Evolutionary conservation across 192 early-diverging fungal genomes (phyloP).

Genomic region (Rhizoclosmatium sp.): DNA sequence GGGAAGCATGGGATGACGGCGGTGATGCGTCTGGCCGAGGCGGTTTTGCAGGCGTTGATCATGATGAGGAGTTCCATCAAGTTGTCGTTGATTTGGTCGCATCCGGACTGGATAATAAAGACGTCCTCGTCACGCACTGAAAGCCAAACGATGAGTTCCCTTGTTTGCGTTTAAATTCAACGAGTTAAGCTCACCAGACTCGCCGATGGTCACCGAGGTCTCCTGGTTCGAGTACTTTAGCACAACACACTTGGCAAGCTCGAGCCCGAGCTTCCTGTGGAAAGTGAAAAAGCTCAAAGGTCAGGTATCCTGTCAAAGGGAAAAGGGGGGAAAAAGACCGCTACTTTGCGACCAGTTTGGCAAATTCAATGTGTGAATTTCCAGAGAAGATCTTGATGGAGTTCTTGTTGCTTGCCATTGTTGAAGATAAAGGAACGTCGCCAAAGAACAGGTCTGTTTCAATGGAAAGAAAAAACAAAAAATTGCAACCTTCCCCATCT

Average conservation of each 20-base stretch:
- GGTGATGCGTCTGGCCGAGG: slow-evolving; percentile 83
- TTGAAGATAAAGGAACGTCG: background rate
- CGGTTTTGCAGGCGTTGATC: slow-evolving; percentile 97
- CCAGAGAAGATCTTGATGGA: slow-evolving; percentile 97
- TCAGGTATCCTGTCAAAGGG: background rate
- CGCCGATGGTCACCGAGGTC: slow-evolving; percentile 91
- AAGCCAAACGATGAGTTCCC: background rate
- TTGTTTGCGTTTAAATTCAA: background rate
- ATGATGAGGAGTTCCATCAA: slow-evolving; percentile 98
- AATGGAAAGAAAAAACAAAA: slow-evolving; percentile 1
- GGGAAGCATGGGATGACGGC: slow-evolving; percentile 98
- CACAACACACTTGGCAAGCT: slow-evolving; percentile 91
- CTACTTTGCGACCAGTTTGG: slow-evolving; percentile 90
- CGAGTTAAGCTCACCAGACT: slow-evolving; percentile 59
- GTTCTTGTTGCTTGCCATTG: slow-evolving; percentile 63
- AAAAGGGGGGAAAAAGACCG: slow-evolving; percentile 11
- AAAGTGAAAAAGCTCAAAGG: background rate
- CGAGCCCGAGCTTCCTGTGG: slow-evolving; percentile 86
- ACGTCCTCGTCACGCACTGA: slow-evolving; percentile 96
- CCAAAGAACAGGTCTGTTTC: background rate
- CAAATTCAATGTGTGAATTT: slow-evolving; percentile 94
- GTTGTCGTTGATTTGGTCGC: slow-evolving; percentile 95
- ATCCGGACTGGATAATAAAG: slow-evolving; percentile 96
- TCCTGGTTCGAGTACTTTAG: slow-evolving; percentile 99
- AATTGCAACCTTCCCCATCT: background rate